phyloP scores from a whole-genome alignment of 2,329 filamentous ascomycete genomes.

The Colletotrichum sp. region DNA sequence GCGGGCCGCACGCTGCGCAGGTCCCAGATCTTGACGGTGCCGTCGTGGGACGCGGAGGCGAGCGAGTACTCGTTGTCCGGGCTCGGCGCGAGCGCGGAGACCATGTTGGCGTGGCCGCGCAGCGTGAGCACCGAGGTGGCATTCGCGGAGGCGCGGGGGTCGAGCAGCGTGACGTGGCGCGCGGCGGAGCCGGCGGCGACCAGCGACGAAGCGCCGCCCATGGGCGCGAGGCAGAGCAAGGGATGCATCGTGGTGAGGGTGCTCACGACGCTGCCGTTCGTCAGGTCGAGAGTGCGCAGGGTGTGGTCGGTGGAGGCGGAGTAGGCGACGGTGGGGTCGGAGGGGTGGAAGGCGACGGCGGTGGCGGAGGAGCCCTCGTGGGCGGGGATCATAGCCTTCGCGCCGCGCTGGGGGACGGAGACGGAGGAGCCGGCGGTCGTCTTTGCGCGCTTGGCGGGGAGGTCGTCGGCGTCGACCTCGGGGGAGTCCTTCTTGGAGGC shows the following conservation, averaged over 20 bases:
- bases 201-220: slow-evolving; percentile 66
- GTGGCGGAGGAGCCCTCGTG: slow-evolving; percentile 80
- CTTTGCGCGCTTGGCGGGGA: slow-evolving; percentile 84
- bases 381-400: slow-evolving; percentile 74
- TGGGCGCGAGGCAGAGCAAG: slow-evolving; percentile 77
- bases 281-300: slow-evolving; percentile 88
- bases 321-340: slow-evolving; percentile 88
- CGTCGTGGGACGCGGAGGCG: slow-evolving; percentile 89
- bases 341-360: slow-evolving; percentile 82
- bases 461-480: slow-evolving; percentile 70
- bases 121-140: slow-evolving; percentile 88
- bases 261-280: slow-evolving; percentile 79
- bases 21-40: slow-evolving; percentile 94
- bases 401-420: slow-evolving; percentile 72
- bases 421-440: slow-evolving; percentile 49
- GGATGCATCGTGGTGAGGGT: slow-evolving; percentile 85
- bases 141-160: slow-evolving; percentile 80
- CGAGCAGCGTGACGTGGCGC: slow-evolving; percentile 89
- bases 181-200: slow-evolving; percentile 81
- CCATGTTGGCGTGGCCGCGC: slow-evolving; percentile 83
- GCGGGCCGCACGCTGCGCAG: slow-evolving; percentile 72
- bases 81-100: slow-evolving; percentile 44
- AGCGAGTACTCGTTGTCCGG: slow-evolving; percentile 80
- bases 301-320: slow-evolving; percentile 91
- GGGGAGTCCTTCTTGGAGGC: slow-evolving; percentile 79